A percentile compares a stretch with the other conserved stretches of the same genome.
Conservation (phyloP, 2,329 filamentous ascomycete species). For the Parastagonospora nodorum region DNA sequence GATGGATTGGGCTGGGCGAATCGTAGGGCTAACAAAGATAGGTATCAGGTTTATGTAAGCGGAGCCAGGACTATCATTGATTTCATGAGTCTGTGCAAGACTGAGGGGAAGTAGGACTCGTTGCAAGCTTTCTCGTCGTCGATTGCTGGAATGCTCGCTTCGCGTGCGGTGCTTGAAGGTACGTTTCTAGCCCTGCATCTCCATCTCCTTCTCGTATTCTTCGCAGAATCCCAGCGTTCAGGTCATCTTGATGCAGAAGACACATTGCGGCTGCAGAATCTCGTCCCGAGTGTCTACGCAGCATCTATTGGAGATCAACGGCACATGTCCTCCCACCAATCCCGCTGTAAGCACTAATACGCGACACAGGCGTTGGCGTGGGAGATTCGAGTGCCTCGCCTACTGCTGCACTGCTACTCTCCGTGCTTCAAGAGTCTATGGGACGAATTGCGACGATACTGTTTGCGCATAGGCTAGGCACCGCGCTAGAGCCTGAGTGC, state of each 20-base stretch:
- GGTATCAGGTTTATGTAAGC: conserved; percentile 71
- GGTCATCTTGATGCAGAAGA: conserved; percentile 1
- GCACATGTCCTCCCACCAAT: background rate
- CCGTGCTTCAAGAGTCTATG: conserved; percentile 80
- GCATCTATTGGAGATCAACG: background rate
- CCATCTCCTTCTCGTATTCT: background rate
- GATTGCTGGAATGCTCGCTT: conserved; percentile 79
- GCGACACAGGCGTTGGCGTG: conserved; percentile 70
- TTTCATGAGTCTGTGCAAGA: background rate
- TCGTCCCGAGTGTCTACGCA: background rate
- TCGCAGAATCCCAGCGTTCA: background rate
- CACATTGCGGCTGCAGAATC: conserved; percentile 2
- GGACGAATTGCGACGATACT: conserved; percentile 83
- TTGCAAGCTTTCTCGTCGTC: conserved; percentile 84
- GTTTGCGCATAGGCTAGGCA: conserved; percentile 82
- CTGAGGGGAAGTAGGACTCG: conserved; percentile 62
- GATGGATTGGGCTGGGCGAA: background rate
- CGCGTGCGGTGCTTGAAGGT: conserved; percentile 79
- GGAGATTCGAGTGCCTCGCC: conserved; percentile 79
- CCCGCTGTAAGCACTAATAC: conserved; percentile 9
- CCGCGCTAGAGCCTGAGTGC: conserved; percentile 84
- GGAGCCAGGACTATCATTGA: conserved; percentile 4
- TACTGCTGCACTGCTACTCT: conserved; percentile 79
- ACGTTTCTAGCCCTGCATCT: conserved; percentile 1
- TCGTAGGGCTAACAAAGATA: conserved; percentile 32